Evolutionary conservation across 2,329 filamentous ascomycete species (phyloP), one percentile per base, ranked within the genome.

Genomic region (Neofusicoccum sp.): DNA sequence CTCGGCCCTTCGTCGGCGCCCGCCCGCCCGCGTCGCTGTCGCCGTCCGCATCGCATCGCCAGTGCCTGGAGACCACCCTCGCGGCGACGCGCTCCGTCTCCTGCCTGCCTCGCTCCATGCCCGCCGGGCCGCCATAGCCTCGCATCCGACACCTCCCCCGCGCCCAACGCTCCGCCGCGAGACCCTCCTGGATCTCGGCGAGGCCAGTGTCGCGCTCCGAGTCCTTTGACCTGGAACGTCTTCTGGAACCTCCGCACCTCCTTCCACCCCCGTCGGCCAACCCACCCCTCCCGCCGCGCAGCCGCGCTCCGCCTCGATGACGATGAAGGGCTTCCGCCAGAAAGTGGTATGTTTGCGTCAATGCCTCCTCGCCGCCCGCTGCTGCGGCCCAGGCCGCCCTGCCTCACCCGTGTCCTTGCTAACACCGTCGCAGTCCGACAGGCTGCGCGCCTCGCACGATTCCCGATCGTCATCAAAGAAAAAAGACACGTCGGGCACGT

Each of bases 291-390:
- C 40, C n/a, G 16, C 36, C 30, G 58, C 58, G 47, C 47, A 53
- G 63, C 64, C 64, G 68, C 69, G 71, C 71, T 3, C 26, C 63
- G 64, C 66, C 67, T 66, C 78, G 77, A 78, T 56, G 51, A 89
- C 84, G 79, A 97, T 98, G 93, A 97, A 96, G 83, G 90, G 91
- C 77, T 96, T 98, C 79, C 90, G 92, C 80, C 91, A 96, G 84
- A 91, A 90, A 89, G 92, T 97, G 84, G 92, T 96, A 86, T 84
- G 90, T 86, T 66, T 63, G 58, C 63, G 63, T 58, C 54, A 61
- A 57, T 61, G 47, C 57, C 59, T 57, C 51, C n/a, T 38, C 38
- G n/a, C 7, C 28, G 2, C 26, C 38, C 28, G 45, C 38, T 43
- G 38, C 60, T 67, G 63, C 65, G 64, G 65, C 62, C 62, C 58